A percentile compares a stretch with the other conserved stretches of the same genome.
Conservation (phyloP, 306 rosid species). For the Chamaecrista fasciculata region DNA sequence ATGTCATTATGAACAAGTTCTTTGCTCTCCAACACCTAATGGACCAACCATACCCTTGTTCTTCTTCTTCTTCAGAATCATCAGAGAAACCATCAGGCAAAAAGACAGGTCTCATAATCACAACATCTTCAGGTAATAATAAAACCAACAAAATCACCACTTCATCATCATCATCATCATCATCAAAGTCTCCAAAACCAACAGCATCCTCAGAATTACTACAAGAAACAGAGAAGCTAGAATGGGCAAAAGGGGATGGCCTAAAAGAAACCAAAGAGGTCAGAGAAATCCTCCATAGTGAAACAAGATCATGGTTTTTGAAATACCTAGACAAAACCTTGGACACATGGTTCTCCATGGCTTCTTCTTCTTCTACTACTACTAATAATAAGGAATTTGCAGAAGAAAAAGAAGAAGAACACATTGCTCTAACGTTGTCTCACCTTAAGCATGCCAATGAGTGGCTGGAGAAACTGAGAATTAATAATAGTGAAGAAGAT, state of each 20-base stretch:
- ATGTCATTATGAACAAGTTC: conserved; percentile 62
- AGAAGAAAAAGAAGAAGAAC: conserved; percentile 48
- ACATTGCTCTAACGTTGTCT: conserved; percentile 72
- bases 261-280: conserved; percentile 56
- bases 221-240: conserved; percentile 59
- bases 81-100: conserved; percentile 42
- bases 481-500: conserved; percentile 33
- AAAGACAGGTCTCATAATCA: conserved; percentile 28
- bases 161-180: too few species aligned
- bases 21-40: conserved; percentile 68
- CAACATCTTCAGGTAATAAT: conserved; percentile 13
- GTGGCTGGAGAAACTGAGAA: conserved; percentile 75
- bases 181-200: conserved; percentile 39
- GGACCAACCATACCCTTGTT: conserved; percentile 45
- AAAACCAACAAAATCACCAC: too few species aligned
- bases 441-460: conserved; percentile 84
- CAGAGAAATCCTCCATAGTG: conserved; percentile 50
- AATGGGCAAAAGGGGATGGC: conserved; percentile 77
- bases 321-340: conserved; percentile 70
- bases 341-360: conserved; percentile 61
- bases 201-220: conserved; percentile 38
- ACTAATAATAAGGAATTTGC: conserved; percentile 47
- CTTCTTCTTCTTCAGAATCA: conserved; percentile 44
- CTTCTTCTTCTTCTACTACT: too few species aligned
- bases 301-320: conserved; percentile 89